phyloP scores from a whole-genome alignment of 1,139 yeast genomes.

The Wickerhamomyces sp. region DNA sequence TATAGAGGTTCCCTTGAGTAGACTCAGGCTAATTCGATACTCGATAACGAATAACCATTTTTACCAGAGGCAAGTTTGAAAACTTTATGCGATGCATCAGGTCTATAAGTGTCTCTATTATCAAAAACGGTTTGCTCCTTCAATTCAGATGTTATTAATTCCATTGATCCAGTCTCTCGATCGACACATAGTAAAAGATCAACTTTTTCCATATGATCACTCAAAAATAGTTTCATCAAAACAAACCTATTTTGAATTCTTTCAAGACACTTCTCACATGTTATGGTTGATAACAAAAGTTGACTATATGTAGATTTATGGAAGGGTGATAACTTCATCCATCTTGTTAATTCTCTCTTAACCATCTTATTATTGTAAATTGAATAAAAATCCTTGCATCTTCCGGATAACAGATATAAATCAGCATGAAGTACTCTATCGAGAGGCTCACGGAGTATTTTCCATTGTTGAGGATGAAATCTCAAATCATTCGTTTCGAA shows the following conservation, averaged over 20 bases:
- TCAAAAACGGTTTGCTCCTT: not conserved
- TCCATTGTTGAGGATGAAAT: conserved; percentile 5
- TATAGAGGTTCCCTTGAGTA: not conserved
- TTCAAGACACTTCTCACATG: conserved; percentile 15
- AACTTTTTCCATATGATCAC: conserved; percentile 3
- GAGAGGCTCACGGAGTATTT: conserved; percentile 2
- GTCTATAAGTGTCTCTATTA: not conserved
- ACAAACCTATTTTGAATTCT: conserved; percentile 10
- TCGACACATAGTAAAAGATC: conserved; percentile 15
- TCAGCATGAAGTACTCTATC: not conserved
- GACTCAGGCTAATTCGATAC: not conserved
- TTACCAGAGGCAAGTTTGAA: not conserved
- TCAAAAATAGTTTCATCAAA: conserved; percentile 8
- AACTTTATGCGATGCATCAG: not conserved
- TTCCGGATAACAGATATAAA: not conserved
- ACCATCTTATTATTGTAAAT: conserved; percentile 9
- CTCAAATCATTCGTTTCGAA: conserved; percentile 18
- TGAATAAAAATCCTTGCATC: conserved; percentile 1
- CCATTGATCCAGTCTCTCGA: conserved; percentile 10
- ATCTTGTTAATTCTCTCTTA: conserved; percentile 14
- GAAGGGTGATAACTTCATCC: conserved; percentile 20
- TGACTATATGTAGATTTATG: conserved; percentile 5
- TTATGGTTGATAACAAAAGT: conserved; percentile 5
- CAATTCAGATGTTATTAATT: conserved; percentile 8
- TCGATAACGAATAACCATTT: not conserved